Percentiles rank a stretch among this genome's conserved stretches.
These are phyloP conservation scores for Plectranthus barbatus DNA, from an alignment of 257 asterid species.

Conservation along the genomic window DNA sequence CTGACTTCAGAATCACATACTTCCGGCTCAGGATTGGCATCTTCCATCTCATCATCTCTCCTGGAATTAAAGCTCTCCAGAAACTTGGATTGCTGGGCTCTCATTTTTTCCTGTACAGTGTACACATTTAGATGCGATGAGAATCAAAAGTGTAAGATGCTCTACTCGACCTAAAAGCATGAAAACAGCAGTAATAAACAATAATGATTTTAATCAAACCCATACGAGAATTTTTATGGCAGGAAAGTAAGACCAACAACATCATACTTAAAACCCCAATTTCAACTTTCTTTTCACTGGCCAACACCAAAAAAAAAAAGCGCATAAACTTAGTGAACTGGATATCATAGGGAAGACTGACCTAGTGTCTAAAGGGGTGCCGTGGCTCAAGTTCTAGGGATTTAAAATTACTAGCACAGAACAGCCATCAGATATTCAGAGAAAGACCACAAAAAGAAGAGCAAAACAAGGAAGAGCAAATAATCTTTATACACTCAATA, in stretches of 20 bases:
- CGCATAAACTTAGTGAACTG: not conserved
- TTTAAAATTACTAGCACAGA: not conserved
- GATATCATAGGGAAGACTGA: slow-evolving; percentile 5
- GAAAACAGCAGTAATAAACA: slow-evolving; percentile 2
- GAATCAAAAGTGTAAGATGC: not conserved
- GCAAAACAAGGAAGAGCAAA: not conserved
- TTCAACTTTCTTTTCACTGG: slow-evolving; percentile 1
- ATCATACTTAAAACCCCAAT: slow-evolving; percentile 5
- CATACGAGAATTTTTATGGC: not conserved
- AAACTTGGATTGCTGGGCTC: slow-evolving; percentile 80
- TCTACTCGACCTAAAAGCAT: slow-evolving; percentile 3
- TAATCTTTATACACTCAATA: not conserved
- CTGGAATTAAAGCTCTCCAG: slow-evolving; percentile 57
- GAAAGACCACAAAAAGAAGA: not conserved
- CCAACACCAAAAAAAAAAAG: slow-evolving; percentile 9
- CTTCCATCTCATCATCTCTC: slow-evolving; percentile 52
- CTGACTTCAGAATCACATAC: slow-evolving; percentile 33
- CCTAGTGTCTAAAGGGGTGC: not conserved
- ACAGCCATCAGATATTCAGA: not conserved
- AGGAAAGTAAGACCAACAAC: not conserved
- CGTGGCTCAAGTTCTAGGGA: not conserved
- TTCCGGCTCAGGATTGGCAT: slow-evolving; percentile 40
- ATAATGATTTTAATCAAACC: not conserved
- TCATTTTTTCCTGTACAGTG: slow-evolving; percentile 89
- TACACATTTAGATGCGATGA: slow-evolving; percentile 15